These are phyloP conservation scores for Eutypa lata DNA, from an alignment of 2,329 filamentous ascomycete species.

Conservation along the genomic window DNA sequence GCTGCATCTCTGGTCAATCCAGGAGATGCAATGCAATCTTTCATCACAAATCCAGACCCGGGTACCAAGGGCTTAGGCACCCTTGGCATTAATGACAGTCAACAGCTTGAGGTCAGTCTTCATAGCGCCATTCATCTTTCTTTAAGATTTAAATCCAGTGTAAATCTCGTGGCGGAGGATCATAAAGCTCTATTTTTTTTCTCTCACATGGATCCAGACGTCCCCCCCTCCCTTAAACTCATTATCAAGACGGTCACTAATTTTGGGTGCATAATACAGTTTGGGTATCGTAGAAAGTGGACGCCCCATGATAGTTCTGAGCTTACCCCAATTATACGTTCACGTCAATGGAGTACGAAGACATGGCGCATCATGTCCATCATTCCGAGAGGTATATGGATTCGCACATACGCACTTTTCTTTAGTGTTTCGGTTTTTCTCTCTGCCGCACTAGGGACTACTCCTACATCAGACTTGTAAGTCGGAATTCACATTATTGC, in stretches of 20 bases:
- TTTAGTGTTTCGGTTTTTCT: conserved; percentile 1
- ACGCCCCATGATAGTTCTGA: not conserved
- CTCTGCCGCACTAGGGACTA: not conserved
- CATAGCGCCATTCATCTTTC: not conserved
- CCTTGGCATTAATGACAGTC: conserved; percentile 1
- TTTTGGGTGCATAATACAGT: not conserved
- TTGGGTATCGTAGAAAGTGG: conserved; percentile 1
- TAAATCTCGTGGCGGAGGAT: not conserved
- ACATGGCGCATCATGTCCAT: conserved; percentile 1
- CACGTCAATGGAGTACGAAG: conserved; percentile 2
- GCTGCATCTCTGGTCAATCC: conserved; percentile 8
- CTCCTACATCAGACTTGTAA: conserved; percentile 2
- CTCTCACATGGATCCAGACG: not conserved
- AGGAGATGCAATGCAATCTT: conserved; percentile 14
- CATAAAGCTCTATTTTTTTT: not conserved
- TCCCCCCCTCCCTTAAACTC: not conserved
- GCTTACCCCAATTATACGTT: not conserved
- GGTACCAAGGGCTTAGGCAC: conserved; percentile 7
- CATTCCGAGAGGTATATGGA: conserved; percentile 4
- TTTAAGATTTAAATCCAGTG: not conserved
- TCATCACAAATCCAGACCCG: conserved; percentile 9
- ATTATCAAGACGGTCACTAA: not conserved
- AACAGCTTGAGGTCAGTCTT: conserved; percentile 3
- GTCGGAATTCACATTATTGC: not conserved
- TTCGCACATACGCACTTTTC: conserved; percentile 3